Conservation (phyloP, 2,329 filamentous ascomycete genomes). For the Hypoxylon rubiginosum region DNA sequence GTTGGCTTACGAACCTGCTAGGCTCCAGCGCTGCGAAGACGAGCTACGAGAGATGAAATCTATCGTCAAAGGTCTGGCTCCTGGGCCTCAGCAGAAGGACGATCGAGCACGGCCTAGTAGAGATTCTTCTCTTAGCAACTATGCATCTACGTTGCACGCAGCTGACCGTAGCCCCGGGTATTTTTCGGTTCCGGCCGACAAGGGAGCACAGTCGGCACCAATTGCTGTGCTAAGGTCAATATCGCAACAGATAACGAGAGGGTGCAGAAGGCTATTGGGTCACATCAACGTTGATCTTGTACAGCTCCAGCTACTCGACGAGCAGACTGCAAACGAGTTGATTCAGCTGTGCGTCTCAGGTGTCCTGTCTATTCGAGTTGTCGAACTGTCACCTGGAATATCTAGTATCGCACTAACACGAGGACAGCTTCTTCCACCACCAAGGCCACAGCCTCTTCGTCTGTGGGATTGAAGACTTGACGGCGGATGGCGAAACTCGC, state of each 20-base stretch:
- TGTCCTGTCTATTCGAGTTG: neutral
- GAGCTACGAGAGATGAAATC: slow-evolving; percentile 47
- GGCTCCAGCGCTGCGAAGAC: slow-evolving; percentile 48
- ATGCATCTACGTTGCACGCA: slow-evolving; percentile 17
- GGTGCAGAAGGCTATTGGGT: slow-evolving; percentile 47
- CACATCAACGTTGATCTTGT: slow-evolving; percentile 50
- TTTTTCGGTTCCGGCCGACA: slow-evolving; percentile 50
- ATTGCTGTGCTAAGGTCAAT: slow-evolving; percentile 52
- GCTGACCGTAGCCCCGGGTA: slow-evolving; percentile 45
- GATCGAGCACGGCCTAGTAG: slow-evolving; percentile 13
- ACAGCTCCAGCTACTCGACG: slow-evolving; percentile 50
- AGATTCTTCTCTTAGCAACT: slow-evolving; percentile 23
- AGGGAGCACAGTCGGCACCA: slow-evolving; percentile 50
- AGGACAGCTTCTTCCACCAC: slow-evolving; percentile 47
- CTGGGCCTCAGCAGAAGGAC: slow-evolving; percentile 20
- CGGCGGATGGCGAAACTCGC: slow-evolving; percentile 52
- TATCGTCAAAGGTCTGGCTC: slow-evolving; percentile 42
- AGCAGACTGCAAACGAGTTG: slow-evolving; percentile 50
- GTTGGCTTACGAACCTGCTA: slow-evolving; percentile 25
- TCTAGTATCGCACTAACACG: neutral
- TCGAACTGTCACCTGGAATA: neutral
- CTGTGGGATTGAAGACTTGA: slow-evolving; percentile 46
- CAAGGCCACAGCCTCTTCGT: slow-evolving; percentile 50
- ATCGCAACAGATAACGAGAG: slow-evolving; percentile 48
- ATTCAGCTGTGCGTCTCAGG: slow-evolving; percentile 48